Evolutionary conservation across 139 green algal genomes (phyloP), one percentile per base, ranked within the genome.

Genomic region (Chlamydomonas eustigma): DNA sequence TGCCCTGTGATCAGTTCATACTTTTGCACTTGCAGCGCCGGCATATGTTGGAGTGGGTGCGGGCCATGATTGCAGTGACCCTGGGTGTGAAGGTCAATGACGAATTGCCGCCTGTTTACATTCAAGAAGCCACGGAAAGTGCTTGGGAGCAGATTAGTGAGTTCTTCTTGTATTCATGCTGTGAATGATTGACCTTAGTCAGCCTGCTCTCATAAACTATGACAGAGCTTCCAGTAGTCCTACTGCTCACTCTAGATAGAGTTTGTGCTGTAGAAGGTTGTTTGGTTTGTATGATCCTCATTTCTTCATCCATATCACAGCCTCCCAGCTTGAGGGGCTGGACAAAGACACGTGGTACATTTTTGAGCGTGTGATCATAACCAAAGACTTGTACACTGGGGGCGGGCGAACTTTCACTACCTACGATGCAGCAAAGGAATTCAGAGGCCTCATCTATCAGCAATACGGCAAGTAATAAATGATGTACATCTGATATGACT

Each of bases 21-120:
- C 78, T 87, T 71, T 71, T 84, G 75, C 78, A 84, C 52, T 44
- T 86, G 64, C 44, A 81, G 63, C 78, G 90, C 1, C 78, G 80
- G 8, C 91, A 96, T 76, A 66, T 97, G 50, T 88, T 95, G 77
- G 90, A 94, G 75, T 85, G 92, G 92, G 92, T 93, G 51, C 73
- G 88, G 4, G 80, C 80, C n/a, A 84, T 88, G 69, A 80, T 91
- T 50, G 83, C 81, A 1, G 79, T 88, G 0, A 81, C 82, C 12
- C 73, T 92, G 67, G 89, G 88, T 0, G 82, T 92, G 34, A 67
- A 52, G 2, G 52, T 80, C 3, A n/a, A 77, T 31, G 38, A 81
- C 4, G 66, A 83, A 44, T 86, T 97, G 83, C 91, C 92, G 30
- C 87, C 89, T 0, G 77, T 96, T 4, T 78, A 92, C 34, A 81